phyloP scores from a whole-genome alignment of 352 stramenopile genomes.

The Phytophthora colocasiae region DNA sequence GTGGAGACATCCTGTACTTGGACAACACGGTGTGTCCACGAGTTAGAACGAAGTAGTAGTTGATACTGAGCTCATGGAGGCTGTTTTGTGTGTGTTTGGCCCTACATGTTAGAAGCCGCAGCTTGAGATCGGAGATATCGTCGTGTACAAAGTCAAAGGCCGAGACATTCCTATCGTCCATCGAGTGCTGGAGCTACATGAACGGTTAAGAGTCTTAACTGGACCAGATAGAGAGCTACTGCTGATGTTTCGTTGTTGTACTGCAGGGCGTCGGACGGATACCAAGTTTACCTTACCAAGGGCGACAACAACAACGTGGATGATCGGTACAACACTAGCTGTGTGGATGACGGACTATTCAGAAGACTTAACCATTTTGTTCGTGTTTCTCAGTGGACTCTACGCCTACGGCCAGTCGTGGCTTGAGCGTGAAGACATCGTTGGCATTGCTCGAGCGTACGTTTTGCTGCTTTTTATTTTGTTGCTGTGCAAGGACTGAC shows the following conservation, averaged over 20 bases:
- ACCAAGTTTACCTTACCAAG: conserved; percentile 98
- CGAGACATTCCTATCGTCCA: conserved; percentile 99
- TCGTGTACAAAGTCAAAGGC: conserved; percentile 98
- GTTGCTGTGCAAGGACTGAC: conserved; percentile 6
- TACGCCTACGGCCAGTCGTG: conserved; percentile 98
- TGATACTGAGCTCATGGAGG: neutral
- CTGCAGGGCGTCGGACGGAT: conserved; percentile 73
- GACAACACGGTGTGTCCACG: conserved; percentile 88
- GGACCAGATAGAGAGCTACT: no score
- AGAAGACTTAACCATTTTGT: conserved; percentile 13
- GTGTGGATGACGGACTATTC: neutral
- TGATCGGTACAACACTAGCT: conserved; percentile 81
- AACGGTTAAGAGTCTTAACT: conserved; percentile 56
- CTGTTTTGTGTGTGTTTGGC: neutral
- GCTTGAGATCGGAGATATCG: conserved; percentile 90
- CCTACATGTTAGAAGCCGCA: conserved; percentile 62
- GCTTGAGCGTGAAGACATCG: conserved; percentile 98
- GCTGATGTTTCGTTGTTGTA: neutral
- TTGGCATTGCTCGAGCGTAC: conserved; percentile 95
- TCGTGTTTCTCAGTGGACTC: conserved; percentile 73
- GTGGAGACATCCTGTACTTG: conserved; percentile 99
- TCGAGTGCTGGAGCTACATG: conserved; percentile 97
- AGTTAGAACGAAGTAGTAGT: no score
- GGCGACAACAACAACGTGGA: conserved; percentile 99
- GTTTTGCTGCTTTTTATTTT: conserved; percentile 25